Percentiles rank a stretch among this genome's conserved stretches.
phyloP scores from a whole-genome alignment of 768 basidiomycete genomes.

The Mycena venus region DNA sequence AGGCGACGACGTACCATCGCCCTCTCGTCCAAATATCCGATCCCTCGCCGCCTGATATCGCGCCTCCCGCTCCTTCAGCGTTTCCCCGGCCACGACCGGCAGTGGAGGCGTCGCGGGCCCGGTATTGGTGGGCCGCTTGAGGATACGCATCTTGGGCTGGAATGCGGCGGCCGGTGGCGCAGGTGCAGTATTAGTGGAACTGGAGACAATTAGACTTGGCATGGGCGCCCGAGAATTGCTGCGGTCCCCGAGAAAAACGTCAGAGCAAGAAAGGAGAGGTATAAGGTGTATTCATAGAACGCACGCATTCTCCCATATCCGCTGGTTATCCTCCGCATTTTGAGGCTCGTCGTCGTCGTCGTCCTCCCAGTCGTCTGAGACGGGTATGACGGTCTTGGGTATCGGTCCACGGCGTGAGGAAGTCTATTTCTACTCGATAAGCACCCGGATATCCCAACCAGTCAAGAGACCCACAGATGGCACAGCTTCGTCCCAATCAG shows the following conservation, averaged over 20 bases:
- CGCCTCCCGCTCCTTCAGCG: slow-evolving; percentile 76
- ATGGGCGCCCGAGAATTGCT: slow-evolving; percentile 75
- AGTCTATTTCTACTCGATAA: slow-evolving; percentile 27
- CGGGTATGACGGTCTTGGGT: slow-evolving; percentile 38
- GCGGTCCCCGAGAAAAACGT: slow-evolving; percentile 11
- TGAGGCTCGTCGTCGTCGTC: slow-evolving; percentile 54
- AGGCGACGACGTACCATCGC: not conserved
- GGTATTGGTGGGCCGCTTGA: slow-evolving; percentile 72
- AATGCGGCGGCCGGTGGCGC: slow-evolving; percentile 70
- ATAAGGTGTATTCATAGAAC: slow-evolving; percentile 39
- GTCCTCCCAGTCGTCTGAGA: slow-evolving; percentile 70
- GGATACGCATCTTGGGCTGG: slow-evolving; percentile 75
- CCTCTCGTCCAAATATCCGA: slow-evolving; percentile 71
- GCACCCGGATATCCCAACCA: not conserved
- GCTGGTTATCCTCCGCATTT: slow-evolving; percentile 54
- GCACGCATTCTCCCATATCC: slow-evolving; percentile 81
- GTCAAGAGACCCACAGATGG: slow-evolving; percentile 16
- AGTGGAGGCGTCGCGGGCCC: slow-evolving; percentile 41
- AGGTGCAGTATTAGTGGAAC: slow-evolving; percentile 51
- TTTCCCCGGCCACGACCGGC: slow-evolving; percentile 43
- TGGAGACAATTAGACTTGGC: slow-evolving; percentile 70
- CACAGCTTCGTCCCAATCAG: slow-evolving; percentile 6
- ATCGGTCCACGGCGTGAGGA: slow-evolving; percentile 9
- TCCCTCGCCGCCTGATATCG: slow-evolving; percentile 81
- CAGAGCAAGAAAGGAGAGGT: not conserved